phyloP scores from a whole-genome alignment of 306 rosid genomes.

The Heteromeles arbutifolia region DNA sequence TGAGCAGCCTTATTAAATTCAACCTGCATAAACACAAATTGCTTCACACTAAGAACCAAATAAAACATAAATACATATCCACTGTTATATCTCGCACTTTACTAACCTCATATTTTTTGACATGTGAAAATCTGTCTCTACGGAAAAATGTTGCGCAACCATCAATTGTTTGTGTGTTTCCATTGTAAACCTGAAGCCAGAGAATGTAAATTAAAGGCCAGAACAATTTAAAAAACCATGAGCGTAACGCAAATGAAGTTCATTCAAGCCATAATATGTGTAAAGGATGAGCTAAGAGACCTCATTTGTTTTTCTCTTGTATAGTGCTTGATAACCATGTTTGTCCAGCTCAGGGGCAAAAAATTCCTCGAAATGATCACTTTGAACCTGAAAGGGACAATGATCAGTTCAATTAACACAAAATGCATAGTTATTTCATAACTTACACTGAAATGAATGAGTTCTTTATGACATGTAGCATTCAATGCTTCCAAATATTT shows the following conservation, averaged over 20 bases:
- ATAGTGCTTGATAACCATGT: constrained; percentile 85
- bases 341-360: constrained; percentile 88
- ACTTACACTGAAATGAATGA: background rate
- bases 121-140: constrained; percentile 88
- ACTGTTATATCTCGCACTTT: background rate
- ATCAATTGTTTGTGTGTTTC: constrained; percentile 56
- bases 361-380: constrained; percentile 81
- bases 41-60: constrained; percentile 8
- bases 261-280: background rate
- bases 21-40: constrained; percentile 57
- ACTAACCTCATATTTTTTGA: constrained; percentile 90
- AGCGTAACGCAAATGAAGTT: background rate
- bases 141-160: constrained; percentile 99
- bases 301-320: constrained; percentile 89
- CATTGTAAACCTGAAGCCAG: constrained; percentile 51
- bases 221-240: background rate
- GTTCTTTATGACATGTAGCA: background rate
- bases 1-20: constrained; percentile 98
- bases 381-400: constrained; percentile 66
- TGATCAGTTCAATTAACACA: background rate
- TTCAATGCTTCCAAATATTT: background rate
- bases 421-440: background rate
- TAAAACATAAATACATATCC: background rate
- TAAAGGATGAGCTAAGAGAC: constrained; percentile 28
- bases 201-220: constrained; percentile 11